Evolutionary conservation across 805 yeast species (phyloP), one percentile per base, ranked within the genome.

Genomic region (Candida sonorensis): DNA sequence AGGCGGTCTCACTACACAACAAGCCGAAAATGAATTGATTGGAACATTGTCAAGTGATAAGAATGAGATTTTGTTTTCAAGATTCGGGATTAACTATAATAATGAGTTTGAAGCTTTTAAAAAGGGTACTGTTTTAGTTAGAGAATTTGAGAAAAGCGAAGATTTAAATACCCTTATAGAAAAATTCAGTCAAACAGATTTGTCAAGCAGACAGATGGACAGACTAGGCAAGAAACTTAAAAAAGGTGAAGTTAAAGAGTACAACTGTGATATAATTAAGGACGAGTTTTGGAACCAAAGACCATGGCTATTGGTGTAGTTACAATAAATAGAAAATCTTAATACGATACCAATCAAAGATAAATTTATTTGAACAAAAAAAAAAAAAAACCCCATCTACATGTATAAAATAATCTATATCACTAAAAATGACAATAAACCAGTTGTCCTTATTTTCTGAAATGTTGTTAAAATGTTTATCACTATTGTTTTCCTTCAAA

Each of bases 31-130:
- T 29, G 64, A 57, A 42, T 67, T 92, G 20, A 68, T 71, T 35
- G 96, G 96, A 1, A 84, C 97, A 0, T 48, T 85, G 1, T 66
- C 95, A 11, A 63, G 75, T 18, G 97, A 90, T 48, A 92, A 92
- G 53, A 83, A 92, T 51, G 98, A 92, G 53, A 77, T 92, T 2
- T 54, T 92, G 38, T 92, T 82, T 50, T 59, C 68, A 15, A 72
- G 77, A 38, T 83, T 88, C 56, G 82, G 82, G 0, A 77, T 90
- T 26, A 92, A 92, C 51, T 92, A 92, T 59, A 92, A 92, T 53
- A 75, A 84, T 42, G 97, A 90, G 57, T 83, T 82, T 0, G 96
- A 83, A 34, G 78, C 87, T 40, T 92, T 61, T 60, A 83, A 81
- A 41, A 92, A 90, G 60, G 98, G 98, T 2, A 75, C 88, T 0